phyloP scores from a whole-genome alignment of 768 basidiomycete genomes.

The Boletus patriciae region DNA sequence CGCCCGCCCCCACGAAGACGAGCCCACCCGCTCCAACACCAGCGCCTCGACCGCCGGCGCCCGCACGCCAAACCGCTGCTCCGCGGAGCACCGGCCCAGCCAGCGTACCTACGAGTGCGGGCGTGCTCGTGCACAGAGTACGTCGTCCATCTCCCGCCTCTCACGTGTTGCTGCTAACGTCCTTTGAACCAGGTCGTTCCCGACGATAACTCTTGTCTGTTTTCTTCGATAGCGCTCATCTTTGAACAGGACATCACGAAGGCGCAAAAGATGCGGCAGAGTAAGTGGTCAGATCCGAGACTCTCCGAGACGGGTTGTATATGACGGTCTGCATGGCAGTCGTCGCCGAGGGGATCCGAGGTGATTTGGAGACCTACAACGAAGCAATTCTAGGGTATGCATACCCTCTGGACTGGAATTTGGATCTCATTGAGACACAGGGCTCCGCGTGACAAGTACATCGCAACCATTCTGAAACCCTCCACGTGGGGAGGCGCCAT shows the following conservation, averaged over 20 bases:
- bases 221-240: constrained; percentile 80
- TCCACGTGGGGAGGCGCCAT: constrained; percentile 95
- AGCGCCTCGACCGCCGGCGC: constrained; percentile 14
- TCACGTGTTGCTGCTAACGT: constrained; percentile 9
- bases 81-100: constrained; percentile 44
- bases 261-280: constrained; percentile 67
- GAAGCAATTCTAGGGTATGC: constrained; percentile 85
- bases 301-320: not conserved
- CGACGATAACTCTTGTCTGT: constrained; percentile 97
- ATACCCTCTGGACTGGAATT: not conserved
- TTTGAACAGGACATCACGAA: constrained; percentile 82
- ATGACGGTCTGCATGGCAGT: constrained; percentile 45
- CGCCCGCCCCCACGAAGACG: constrained; percentile 14
- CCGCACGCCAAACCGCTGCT: constrained; percentile 14
- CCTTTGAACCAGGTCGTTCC: constrained; percentile 65
- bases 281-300: constrained; percentile 41
- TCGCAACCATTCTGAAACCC: constrained; percentile 75
- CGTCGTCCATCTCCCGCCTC: not conserved
- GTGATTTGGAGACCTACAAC: constrained; percentile 68
- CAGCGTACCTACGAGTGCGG: constrained; percentile 59
- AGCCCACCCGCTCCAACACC: constrained; percentile 9
- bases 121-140: constrained; percentile 75
- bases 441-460: constrained; percentile 67
- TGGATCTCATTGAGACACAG: constrained; percentile 30
- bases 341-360: constrained; percentile 77